These are phyloP conservation scores for Phyllosticta citribraziliensis DNA, from an alignment of 2,329 filamentous ascomycete genomes.

Conservation along the genomic window DNA sequence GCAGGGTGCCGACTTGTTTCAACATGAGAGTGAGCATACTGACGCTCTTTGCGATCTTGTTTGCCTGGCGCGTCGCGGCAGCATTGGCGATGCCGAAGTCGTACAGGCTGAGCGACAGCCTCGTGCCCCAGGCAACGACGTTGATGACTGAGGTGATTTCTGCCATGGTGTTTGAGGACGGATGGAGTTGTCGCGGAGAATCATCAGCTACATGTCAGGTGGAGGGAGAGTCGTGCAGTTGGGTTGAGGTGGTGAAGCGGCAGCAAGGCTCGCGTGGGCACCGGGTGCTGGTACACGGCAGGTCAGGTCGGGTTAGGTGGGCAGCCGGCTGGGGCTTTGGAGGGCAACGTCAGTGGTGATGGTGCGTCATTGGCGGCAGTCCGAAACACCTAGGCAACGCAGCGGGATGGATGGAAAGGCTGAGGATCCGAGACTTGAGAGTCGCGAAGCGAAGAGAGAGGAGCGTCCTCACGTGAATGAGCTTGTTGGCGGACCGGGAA, in stretches of 20 bases:
- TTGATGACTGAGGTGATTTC: constrained; percentile 26
- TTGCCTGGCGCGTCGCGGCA: constrained; percentile 19
- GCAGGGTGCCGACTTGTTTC: constrained; percentile 28
- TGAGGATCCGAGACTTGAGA: neutral
- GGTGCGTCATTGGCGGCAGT: neutral
- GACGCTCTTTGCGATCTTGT: constrained; percentile 23
- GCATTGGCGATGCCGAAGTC: constrained; percentile 19
- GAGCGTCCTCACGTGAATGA: neutral
- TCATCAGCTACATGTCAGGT: constrained; percentile 3
- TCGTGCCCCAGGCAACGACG: constrained; percentile 23
- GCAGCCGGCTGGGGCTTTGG: neutral
- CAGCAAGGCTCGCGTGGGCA: neutral
- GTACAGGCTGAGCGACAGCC: constrained; percentile 26
- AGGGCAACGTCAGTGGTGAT: neutral
- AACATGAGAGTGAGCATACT: constrained; percentile 26
- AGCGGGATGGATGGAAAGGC: neutral
- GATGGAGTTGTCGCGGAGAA: neutral
- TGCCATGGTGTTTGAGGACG: constrained; percentile 18
- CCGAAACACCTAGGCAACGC: neutral
- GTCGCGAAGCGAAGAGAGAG: neutral
- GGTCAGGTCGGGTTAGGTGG: neutral
- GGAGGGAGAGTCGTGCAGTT: neutral
- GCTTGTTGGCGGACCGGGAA: neutral
- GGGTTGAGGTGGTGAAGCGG: neutral
- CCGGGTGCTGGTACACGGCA: neutral